These are phyloP conservation scores for Chaetomiaceae sp. DNA, from an alignment of 2,329 filamentous ascomycete genomes.

Conservation along the genomic window DNA sequence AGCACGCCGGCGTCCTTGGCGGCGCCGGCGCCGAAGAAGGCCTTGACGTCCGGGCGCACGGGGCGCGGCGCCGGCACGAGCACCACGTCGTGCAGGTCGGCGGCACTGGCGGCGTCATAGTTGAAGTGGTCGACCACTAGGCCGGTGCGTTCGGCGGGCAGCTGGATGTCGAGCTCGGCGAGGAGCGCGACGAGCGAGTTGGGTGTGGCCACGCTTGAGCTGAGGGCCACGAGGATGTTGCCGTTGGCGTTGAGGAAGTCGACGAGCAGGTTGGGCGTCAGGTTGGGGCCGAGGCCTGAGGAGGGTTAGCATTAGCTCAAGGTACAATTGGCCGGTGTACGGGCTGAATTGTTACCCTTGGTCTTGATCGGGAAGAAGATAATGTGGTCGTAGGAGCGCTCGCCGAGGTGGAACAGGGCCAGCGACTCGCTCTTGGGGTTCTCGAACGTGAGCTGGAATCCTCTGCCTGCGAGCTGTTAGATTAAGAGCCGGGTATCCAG, in stretches of 20 bases:
- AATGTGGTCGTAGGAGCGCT: slow-evolving; percentile 85
- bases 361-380: slow-evolving; percentile 82
- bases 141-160: slow-evolving; percentile 79
- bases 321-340: no score
- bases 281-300: slow-evolving; percentile 73
- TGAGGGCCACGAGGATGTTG: slow-evolving; percentile 83
- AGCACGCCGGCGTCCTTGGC: slow-evolving; percentile 51
- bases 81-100: slow-evolving; percentile 83
- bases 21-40: slow-evolving; percentile 66
- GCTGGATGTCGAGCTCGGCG: slow-evolving; percentile 78
- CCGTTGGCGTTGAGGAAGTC: slow-evolving; percentile 88
- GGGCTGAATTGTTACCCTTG: no score
- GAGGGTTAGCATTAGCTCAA: not conserved
- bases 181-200: slow-evolving; percentile 72
- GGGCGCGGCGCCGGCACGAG: slow-evolving; percentile 64
- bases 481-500: no score
- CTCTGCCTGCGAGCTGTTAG: slow-evolving; percentile 56
- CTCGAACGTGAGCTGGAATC: slow-evolving; percentile 73
- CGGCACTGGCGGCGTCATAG: slow-evolving; percentile 70
- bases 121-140: slow-evolving; percentile 94
- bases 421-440: slow-evolving; percentile 75
- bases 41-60: slow-evolving; percentile 62
- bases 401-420: slow-evolving; percentile 76
- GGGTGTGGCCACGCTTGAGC: slow-evolving; percentile 63
- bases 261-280: slow-evolving; percentile 80